Evolutionary conservation across 805 yeast species (phyloP).

Genomic region (Ogataea ramenticola): DNA sequence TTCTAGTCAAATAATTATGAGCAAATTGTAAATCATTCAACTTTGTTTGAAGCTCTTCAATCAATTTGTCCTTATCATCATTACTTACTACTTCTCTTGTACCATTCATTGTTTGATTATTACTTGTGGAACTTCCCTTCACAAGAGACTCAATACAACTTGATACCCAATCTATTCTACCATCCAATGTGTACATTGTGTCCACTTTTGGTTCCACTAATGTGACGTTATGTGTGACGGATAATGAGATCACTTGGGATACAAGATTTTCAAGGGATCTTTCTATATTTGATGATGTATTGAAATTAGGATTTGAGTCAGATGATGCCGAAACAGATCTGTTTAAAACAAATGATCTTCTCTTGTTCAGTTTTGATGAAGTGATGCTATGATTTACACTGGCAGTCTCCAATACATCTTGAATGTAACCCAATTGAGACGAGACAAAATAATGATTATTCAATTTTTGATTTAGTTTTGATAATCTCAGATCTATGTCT

Average conservation of each 20-base stretch:
- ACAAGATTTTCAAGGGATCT: constrained; percentile 35
- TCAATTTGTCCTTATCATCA: constrained; percentile 1
- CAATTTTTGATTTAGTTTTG: constrained; percentile 12
- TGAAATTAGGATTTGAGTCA: background rate
- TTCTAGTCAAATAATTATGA: constrained; percentile 60
- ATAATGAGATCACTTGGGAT: constrained; percentile 38
- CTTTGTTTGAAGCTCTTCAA: constrained; percentile 36
- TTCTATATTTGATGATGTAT: constrained; percentile 7
- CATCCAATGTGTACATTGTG: constrained; percentile 14
- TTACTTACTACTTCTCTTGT: background rate
- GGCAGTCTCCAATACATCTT: constrained; percentile 13
- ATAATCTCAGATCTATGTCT: background rate
- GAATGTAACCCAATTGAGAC: constrained; percentile 40
- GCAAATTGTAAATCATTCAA: constrained; percentile 64
- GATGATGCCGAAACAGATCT: background rate
- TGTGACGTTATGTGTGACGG: constrained; percentile 34
- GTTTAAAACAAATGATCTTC: background rate
- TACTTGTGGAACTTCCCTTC: background rate
- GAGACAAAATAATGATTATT: constrained; percentile 37
- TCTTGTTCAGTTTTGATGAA: background rate
- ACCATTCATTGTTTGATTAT: no score
- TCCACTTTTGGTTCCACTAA: constrained; percentile 27
- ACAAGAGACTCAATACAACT: constrained; percentile 18
- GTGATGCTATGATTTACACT: background rate
- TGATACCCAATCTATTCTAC: constrained; percentile 24